phyloP scores from a whole-genome alignment of 2,329 filamentous ascomycete species.

The Hypoxylon sp. region DNA sequence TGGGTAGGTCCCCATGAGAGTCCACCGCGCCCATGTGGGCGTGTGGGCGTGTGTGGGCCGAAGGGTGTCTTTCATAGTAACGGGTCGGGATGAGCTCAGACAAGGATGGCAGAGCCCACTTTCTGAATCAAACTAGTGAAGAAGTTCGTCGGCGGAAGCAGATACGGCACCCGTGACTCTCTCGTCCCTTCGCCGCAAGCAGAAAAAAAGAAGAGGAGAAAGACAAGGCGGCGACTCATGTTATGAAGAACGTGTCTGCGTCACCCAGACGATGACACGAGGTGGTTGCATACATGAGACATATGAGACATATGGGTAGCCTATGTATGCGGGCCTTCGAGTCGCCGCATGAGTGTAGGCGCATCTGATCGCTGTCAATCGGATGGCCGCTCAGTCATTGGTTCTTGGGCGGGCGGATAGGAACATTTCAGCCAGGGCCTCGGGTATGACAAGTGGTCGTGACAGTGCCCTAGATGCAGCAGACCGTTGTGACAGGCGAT shows the following conservation, averaged over 20 bases:
- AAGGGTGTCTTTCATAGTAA: constrained; percentile 40
- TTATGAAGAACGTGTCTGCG: constrained; percentile 23
- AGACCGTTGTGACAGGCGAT: constrained; percentile 36
- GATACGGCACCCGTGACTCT: constrained; percentile 15
- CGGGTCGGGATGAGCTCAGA: constrained; percentile 43
- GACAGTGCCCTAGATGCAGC: constrained; percentile 31
- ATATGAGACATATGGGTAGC: constrained; percentile 29
- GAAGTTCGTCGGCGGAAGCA: constrained; percentile 41
- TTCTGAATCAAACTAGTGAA: constrained; percentile 30
- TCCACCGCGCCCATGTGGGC: constrained; percentile 32
- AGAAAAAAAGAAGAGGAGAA: constrained; percentile 18
- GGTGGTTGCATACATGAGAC: constrained; percentile 41
- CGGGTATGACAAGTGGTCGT: constrained; percentile 35
- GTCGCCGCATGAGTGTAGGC: constrained; percentile 35
- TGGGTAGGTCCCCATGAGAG: constrained; percentile 34
- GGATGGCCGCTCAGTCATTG: constrained; percentile 37
- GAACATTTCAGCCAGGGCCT: constrained; percentile 36
- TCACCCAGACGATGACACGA: constrained; percentile 35
- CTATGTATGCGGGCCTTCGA: constrained; percentile 37
- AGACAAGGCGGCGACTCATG: constrained; percentile 25
- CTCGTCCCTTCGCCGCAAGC: constrained; percentile 30
- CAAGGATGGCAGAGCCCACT: constrained; percentile 41
- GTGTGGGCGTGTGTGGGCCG: constrained; percentile 27
- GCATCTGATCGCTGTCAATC: constrained; percentile 38
- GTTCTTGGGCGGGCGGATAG: constrained; percentile 40